These are phyloP conservation scores for Amanita subjunquillea DNA, from an alignment of 768 basidiomycete genomes.

Conservation along the genomic window DNA sequence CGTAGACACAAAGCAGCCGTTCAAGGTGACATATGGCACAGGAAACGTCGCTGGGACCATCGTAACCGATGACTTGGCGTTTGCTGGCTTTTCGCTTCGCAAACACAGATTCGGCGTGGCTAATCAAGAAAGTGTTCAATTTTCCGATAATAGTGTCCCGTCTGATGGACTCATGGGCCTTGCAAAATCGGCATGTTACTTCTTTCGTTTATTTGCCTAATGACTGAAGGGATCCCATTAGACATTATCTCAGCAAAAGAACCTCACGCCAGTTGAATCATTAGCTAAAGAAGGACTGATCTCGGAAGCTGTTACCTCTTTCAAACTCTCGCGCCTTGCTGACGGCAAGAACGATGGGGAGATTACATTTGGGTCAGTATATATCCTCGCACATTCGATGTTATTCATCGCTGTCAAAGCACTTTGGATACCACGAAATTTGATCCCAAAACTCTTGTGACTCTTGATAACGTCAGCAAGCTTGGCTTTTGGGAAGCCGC, in stretches of 20 bases:
- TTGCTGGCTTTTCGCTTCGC: constrained; percentile 51
- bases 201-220: neutral
- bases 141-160: constrained; percentile 34
- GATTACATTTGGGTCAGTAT: constrained; percentile 60
- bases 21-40: constrained; percentile 59
- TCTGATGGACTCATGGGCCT: constrained; percentile 77
- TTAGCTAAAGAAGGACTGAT: constrained; percentile 51
- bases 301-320: constrained; percentile 57
- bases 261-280: constrained; percentile 62
- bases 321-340: constrained; percentile 67
- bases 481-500: constrained; percentile 76
- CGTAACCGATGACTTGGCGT: constrained; percentile 47
- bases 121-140: constrained; percentile 46
- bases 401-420: constrained; percentile 12
- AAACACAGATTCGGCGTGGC: constrained; percentile 65
- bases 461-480: constrained; percentile 50
- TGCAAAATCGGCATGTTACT: constrained; percentile 48
- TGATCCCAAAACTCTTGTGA: constrained; percentile 43
- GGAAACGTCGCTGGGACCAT: constrained; percentile 59
- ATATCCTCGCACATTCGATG: neutral
- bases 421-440: constrained; percentile 66
- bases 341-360: constrained; percentile 69
- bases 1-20: constrained; percentile 34
- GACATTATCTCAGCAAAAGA: constrained; percentile 55
- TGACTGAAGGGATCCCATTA: constrained; percentile 12